Conservation (phyloP, 352 stramenopile genomes). For the Plasmopara viticola region DNA sequence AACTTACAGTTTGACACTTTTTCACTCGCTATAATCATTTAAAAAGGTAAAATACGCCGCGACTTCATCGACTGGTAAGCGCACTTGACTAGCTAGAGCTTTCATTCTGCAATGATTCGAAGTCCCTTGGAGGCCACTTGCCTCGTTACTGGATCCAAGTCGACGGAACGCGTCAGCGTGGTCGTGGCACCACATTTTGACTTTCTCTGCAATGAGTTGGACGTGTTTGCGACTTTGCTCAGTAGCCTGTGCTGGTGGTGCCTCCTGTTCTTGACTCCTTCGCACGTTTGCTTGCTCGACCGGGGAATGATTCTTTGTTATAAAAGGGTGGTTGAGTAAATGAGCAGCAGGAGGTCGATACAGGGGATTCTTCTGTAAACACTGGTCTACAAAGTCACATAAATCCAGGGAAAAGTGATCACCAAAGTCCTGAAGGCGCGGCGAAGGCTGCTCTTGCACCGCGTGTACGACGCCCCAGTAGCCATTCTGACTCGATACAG, state of each 20-base stretch:
- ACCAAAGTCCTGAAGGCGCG: constrained; percentile 55
- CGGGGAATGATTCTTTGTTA: constrained; percentile 48
- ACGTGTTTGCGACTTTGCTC: constrained; percentile 36
- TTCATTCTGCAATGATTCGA: constrained; percentile 32
- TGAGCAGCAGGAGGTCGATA: constrained; percentile 37
- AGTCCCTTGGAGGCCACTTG: constrained; percentile 4
- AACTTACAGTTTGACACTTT: background rate
- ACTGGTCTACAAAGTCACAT: constrained; percentile 75
- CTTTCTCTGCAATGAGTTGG: constrained; percentile 39
- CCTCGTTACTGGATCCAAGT: constrained; percentile 9
- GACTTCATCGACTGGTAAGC: constrained; percentile 46
- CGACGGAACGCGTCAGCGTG: constrained; percentile 34
- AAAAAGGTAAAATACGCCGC: constrained; percentile 51
- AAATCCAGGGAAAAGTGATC: constrained; percentile 58
- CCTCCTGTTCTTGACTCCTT: constrained; percentile 19
- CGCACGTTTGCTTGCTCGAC: constrained; percentile 21
- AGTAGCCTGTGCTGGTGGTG: constrained; percentile 11
- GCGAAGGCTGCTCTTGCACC: constrained; percentile 71
- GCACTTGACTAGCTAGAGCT: constrained; percentile 41
- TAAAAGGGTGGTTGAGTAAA: constrained; percentile 68
- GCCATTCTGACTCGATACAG: constrained; percentile 72
- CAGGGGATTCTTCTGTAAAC: constrained; percentile 75
- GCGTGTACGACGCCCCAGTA: constrained; percentile 89
- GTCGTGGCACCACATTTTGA: constrained; percentile 47
- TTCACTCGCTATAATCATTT: constrained; percentile 24